Base-by-base conservation (phyloP, 257 asterid genomes). In the Linaria vulgaris region DNA sequence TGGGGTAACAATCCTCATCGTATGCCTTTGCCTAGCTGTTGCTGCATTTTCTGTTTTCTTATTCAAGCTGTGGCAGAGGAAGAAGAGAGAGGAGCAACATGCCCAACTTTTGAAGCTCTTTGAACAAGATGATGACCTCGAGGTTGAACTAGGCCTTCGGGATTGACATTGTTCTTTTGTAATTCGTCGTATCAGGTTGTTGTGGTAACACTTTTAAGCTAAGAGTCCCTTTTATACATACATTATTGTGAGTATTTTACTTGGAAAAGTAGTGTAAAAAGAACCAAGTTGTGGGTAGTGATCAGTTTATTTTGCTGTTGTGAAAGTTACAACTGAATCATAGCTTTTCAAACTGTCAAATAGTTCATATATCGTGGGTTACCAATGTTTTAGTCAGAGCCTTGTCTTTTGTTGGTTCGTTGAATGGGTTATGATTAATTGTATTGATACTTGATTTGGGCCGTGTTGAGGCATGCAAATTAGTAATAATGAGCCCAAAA, bases 51-150 rank as follows among this genome's bases (percentile, higher is more conserved):
- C 82, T 13, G 69, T 83, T 67, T 74, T 83, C 77, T 70, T 91
- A 31, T 88, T 69, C 71, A 88, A 83, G 78, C 67, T 82, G 49
- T 91, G 98, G 98, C 95, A 88, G 66, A 86, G 74, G 79, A 91
- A 86, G 85, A 88, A 81, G 78, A 74, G 95, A 61, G 90, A 84
- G 67, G 88, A 82, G 74, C 98, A 88, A 64, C 87, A 91, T 43
- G 90, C 95, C 2, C 96, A 92, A 14, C 95, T 88, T 45, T 70
- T 91, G 58, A 88, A 82, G 80, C 95, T 91, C 51, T 91, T 91
- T 47, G 96, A 91, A 70, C 79, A 91, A 69, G 98, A 91, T 52
- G 96, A 91, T 15, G 95, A 91, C 22, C 96, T 88, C 9, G 96
- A 91, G 78, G 83, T 83, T 8, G 98, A 91, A 70, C 98, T 91